Base-by-base conservation (phyloP, 768 basidiomycete genomes). In the Mycena galericulata region DNA sequence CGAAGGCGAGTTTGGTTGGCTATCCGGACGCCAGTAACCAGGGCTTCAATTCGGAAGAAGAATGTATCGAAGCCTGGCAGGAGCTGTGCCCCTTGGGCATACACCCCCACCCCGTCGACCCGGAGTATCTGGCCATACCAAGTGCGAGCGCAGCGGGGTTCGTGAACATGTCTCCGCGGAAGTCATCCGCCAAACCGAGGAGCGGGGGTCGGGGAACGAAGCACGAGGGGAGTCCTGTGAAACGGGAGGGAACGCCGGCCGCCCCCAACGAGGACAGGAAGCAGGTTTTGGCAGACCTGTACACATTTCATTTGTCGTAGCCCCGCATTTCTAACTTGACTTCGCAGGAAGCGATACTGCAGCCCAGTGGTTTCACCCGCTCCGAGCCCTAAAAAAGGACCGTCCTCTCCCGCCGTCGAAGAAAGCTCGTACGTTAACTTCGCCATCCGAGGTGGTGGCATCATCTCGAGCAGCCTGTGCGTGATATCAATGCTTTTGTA, bases 41-140 rank as follows among this genome's bases (percentile, higher is more conserved):
- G 2, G 66, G 66, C 1, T 67, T 7, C 46, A 0, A 62, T 9
- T 11, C 45, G 0, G 15, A 30, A 9, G 66, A 67, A 0, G 66
- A 61, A 10, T 26, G 45, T 7, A 34, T 62, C 10, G 47, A 62
- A 0, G 29, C 17, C 6, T 67, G 59, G 66, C 66, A 67, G 9
- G 0, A 5, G 0, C 26, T 67, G 17, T 67, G 66, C 22, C 0
- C 15, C 0, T 38, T 55, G 0, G 60, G 66, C 0, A 17, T 62
- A 5, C 66, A 67, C 45, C 60, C 60, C 0, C 66, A 67, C 29
- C 59, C 66, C 4, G 51, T 61, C 0, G 58, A 61, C n/a, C 65
- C 58, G 6, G 41, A 22, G 3, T 51, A 41, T 38, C 0, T 27
- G 20, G n/a, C 5, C 17, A 9, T 22, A 11, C 54, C 47, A 14